These are phyloP conservation scores for Pseudogymnoascus sp. DNA, from an alignment of 2,329 filamentous ascomycete species.

Conservation along the genomic window DNA sequence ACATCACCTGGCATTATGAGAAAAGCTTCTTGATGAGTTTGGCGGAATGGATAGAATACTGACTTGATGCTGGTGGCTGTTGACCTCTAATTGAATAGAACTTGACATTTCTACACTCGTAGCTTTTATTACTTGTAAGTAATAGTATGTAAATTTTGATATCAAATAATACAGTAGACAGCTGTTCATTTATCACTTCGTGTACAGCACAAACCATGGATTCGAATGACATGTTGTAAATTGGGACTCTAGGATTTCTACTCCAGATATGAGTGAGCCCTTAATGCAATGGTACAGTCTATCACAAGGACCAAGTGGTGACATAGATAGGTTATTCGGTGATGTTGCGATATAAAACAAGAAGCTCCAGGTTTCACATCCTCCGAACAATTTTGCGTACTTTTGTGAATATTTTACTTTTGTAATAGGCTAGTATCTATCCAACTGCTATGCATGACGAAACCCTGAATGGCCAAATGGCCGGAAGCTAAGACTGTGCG, in stretches of 20 bases:
- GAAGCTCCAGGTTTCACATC: not conserved
- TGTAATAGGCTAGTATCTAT: not conserved
- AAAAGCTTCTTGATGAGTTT: not conserved
- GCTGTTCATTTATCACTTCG: not conserved
- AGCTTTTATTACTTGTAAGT: not conserved
- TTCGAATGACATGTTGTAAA: not conserved
- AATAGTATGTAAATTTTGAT: not conserved
- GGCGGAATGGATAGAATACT: not conserved
- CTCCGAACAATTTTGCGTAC: not conserved
- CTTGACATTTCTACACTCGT: not conserved
- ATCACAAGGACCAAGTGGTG: not conserved
- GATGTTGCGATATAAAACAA: not conserved
- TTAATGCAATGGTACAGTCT: not conserved
- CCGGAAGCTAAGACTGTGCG: not conserved
- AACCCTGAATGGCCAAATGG: not conserved
- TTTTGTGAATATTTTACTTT: not conserved
- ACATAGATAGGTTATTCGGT: not conserved
- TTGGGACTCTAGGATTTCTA: not conserved
- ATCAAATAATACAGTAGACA: not conserved
- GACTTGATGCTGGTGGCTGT: not conserved
- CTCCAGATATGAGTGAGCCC: not conserved
- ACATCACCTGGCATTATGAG: not conserved
- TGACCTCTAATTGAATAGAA: not conserved
- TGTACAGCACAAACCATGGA: not conserved
- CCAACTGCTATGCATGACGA: not conserved